Evolutionary conservation across 139 green algal species (phyloP), one percentile per base, ranked within the genome.

Genomic region (Asterochloris erici): DNA sequence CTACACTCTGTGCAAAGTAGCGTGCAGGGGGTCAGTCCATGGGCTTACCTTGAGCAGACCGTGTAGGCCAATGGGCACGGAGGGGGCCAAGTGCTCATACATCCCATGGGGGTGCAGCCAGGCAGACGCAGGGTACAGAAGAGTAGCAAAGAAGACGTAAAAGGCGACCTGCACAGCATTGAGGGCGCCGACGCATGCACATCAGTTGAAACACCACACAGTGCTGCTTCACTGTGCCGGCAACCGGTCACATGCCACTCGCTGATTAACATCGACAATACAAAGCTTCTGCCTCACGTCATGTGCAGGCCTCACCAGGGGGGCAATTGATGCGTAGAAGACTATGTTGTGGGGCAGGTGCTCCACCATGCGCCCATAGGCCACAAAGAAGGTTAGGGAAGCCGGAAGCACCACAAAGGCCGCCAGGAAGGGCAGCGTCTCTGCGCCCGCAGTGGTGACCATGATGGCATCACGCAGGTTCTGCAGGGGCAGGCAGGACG

Each of bases 381-480:
- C 68, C 71, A 92, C 77, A 83, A 96, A 95, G 89, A 97, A 97
- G 10, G 75, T 86, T 0, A 97, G 82, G 17, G 86, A 93, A 28
- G 87, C 87, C 12, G 94, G 94, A 73, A 97, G 90, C 62, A 97
- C 93, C 11, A 87, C 87, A 77, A 91, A 93, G 9, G 93, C 91
- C 16, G 90, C 86, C 15, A 97, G 86, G 83, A 94, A 96, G 14
- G 94, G 94, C 82, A 97, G 88, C n/a, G 88, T 90, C 87, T 97
- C 94, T 10, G 94, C 94, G 11, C 94, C 94, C 11, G 89, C 86
- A 14, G 85, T 89, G 1, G 91, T 94, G 66, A 97, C 92, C 81
- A 97, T 89, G 61, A 97, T 92, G 11, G 91, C 87, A 69, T 97
- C 94, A 76, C 95, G 95, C 75, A 96, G 79, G 81, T 89, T 94